phyloP scores from a whole-genome alignment of 2,329 filamentous ascomycete species.

The Endocalyx cinctus region DNA sequence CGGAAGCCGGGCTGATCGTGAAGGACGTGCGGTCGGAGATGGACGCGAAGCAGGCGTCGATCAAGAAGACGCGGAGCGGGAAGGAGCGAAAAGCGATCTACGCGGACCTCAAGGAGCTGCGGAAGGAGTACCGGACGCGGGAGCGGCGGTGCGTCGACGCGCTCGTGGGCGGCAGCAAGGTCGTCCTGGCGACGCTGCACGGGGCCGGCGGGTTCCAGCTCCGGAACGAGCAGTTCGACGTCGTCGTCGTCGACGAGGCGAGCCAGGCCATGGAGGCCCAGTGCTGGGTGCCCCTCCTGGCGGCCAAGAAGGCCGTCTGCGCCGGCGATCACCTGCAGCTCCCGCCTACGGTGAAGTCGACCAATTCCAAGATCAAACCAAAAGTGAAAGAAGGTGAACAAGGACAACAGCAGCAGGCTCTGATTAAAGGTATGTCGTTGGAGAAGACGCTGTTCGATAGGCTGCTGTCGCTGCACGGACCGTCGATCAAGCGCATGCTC shows the following conservation, averaged over 20 bases:
- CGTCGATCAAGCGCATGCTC: conserved; percentile 85
- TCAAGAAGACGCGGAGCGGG: conserved; percentile 80
- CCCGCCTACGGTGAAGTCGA: conserved; percentile 88
- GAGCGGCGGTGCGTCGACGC: conserved; percentile 77
- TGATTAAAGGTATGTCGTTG: conserved; percentile 56
- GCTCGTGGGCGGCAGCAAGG: conserved; percentile 71
- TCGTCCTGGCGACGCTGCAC: conserved; percentile 88
- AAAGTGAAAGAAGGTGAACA: conserved; percentile 31
- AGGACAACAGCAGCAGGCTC: conserved; percentile 19
- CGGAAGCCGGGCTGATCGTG: conserved; percentile 83
- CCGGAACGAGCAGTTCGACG: conserved; percentile 76
- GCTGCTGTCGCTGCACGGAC: conserved; percentile 74
- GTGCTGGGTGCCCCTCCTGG: conserved; percentile 88
- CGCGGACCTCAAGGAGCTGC: conserved; percentile 74
- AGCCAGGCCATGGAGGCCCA: conserved; percentile 94
- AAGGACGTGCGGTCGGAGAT: conserved; percentile 88
- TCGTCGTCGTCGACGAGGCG: conserved; percentile 93
- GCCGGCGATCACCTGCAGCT: conserved; percentile 94
- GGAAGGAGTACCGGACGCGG: conserved; percentile 82
- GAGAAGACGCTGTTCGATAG: conserved; percentile 94
- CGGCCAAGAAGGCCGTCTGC: conserved; percentile 78
- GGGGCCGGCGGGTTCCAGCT: conserved; percentile 85
- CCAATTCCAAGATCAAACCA: conserved; percentile 47
- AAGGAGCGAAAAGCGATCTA: conserved; percentile 79
- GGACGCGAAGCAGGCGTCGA: conserved; percentile 83